phyloP scores from a whole-genome alignment of 1,284 basidiomycete species.

The Sanguinoderma infundibulare region DNA sequence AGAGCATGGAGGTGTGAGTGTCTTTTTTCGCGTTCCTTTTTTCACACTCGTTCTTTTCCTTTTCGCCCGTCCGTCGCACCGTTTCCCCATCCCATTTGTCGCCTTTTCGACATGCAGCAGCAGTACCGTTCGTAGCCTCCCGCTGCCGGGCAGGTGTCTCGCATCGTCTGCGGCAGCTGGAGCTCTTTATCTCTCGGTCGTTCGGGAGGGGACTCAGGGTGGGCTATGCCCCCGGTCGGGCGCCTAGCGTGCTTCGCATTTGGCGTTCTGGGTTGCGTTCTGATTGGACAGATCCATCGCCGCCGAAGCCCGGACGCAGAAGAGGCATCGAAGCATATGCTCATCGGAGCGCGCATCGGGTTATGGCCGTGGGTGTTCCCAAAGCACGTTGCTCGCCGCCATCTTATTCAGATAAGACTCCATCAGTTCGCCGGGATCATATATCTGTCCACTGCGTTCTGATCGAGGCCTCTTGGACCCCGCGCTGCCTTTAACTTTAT shows the following conservation, averaged over 20 bases:
- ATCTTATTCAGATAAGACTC: not conserved
- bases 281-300: constrained; percentile 3
- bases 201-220: not conserved
- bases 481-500: not conserved
- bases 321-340: not conserved
- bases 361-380: constrained; percentile 2
- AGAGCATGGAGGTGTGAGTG: constrained; percentile 84
- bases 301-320: constrained; percentile 2
- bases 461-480: constrained; percentile 5
- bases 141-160: not conserved
- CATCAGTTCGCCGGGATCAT: constrained; percentile 7
- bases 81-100: not conserved
- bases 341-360: constrained; percentile 6
- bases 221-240: not conserved
- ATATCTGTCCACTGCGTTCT: constrained; percentile 13
- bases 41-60: constrained; percentile 1
- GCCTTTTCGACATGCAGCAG: not conserved
- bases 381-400: constrained; percentile 6
- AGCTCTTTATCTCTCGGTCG: not conserved
- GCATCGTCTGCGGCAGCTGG: not conserved
- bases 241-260: not conserved
- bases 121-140: not conserved
- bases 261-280: not conserved
- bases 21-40: constrained; percentile 24
- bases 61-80: not conserved